Base-by-base conservation (phyloP, 1,139 yeast genomes). In the Candida buenavistaensis region DNA sequence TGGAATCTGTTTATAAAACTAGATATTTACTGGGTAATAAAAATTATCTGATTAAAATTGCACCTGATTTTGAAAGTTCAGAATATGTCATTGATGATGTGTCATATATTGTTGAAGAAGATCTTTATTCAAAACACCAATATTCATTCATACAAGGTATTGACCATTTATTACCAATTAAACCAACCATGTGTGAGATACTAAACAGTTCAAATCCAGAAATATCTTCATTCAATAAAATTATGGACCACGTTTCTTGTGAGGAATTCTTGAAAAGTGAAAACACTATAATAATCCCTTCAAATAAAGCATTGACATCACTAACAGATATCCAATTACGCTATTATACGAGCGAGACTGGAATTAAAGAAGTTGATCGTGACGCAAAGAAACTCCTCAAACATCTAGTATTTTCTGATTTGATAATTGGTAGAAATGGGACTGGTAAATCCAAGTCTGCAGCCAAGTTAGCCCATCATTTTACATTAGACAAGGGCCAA, bases 81-180 rank as follows among this genome's bases (percentile, higher is more conserved):
- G 64, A 64, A 33, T 68, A 59, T 39, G 54, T 60, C 14, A 61
- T 80, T n/a, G 86, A 82, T 48, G 59, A 64, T 14, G 54, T 69
- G 1, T 66, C 73, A 1, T 71, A 62, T 6, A 66, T 88, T 3
- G 75, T 85, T 3, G 88, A 82, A 22, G 55, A 71, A 0, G 88
- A 88, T 52, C 55, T 82, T 30, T 61, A 64, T 38, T 92, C 96
- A 2, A 74, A 76, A 27, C 78, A 81, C 35, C 86, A 81, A 46
- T 68, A 80, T 45, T 83, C 95, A 0, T 77, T 78, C 17, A 79
- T 90, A 6, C 95, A 87, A 42, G 92, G 88, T 0, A 66, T 87
- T 3, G 82, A 82, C 41, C 51, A 62, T 6, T 51, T 81, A 5
- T 50, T 85, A 4, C 64, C 66, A 1, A 34, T 62, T 1, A 76